phyloP scores from a whole-genome alignment of 306 rosid species.

The Acacia crassicarpa region DNA sequence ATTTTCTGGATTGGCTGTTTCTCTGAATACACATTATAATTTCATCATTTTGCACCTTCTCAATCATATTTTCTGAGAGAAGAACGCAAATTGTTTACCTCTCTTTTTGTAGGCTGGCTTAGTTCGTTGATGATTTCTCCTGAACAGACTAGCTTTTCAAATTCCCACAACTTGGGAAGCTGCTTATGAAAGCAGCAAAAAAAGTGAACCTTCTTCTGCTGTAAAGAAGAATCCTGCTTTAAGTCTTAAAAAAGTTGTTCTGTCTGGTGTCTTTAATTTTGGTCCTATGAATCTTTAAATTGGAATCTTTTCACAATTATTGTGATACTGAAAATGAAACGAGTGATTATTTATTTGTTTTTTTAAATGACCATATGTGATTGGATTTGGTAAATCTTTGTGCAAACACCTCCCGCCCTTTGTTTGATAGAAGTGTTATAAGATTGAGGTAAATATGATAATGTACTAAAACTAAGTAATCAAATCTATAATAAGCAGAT shows the following conservation, averaged over 20 bases:
- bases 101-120: neutral
- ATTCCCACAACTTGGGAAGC: slow-evolving; percentile 35
- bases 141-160: slow-evolving; percentile 40
- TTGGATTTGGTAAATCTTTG: neutral
- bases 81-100: neutral
- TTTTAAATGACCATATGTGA: neutral
- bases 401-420: too few relatives aligned
- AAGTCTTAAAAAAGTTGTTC: slow-evolving; percentile 34
- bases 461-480: too few relatives aligned
- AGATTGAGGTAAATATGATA: too few relatives aligned
- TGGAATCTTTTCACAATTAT: neutral
- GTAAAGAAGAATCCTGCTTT: slow-evolving; percentile 48
- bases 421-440: too few relatives aligned
- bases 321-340: neutral
- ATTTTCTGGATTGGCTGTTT: neutral
- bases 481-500: too few relatives aligned
- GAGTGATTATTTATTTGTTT: neutral
- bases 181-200: slow-evolving; percentile 30
- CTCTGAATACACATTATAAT: neutral
- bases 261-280: slow-evolving; percentile 30
- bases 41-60: neutral
- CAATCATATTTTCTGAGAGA: neutral
- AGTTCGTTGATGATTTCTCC: neutral
- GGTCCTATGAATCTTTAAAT: slow-evolving; percentile 34
- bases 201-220: slow-evolving; percentile 40